Evolutionary conservation across 140 eudicot species (phyloP).

Genomic region (Oenanthe javanica): DNA sequence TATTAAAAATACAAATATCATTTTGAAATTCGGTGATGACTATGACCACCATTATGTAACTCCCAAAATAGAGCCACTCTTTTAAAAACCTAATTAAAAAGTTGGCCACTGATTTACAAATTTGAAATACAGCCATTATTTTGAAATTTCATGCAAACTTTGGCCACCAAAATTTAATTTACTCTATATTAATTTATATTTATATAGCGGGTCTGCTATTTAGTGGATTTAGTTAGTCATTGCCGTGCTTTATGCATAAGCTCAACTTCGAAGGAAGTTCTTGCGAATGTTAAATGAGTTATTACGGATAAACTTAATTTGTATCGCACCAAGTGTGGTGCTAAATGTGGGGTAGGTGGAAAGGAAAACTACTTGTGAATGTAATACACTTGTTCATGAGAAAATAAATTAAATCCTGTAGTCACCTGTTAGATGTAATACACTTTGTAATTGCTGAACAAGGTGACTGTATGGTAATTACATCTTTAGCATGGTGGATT

Average conservation of each 20-base stretch:
- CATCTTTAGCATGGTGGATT: background rate
- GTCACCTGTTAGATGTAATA: background rate
- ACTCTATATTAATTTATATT: background rate
- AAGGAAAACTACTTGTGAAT: background rate
- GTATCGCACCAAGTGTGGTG: background rate
- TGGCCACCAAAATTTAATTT: no score
- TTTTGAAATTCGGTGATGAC: no score
- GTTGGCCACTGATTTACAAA: no score
- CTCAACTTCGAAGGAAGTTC: background rate
- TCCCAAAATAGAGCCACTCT: no score
- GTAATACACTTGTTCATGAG: background rate
- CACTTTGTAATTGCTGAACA: background rate
- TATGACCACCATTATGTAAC: no score
- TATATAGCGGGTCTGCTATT: background rate
- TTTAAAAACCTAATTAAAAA: no score
- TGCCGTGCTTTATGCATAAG: background rate
- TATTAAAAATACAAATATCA: no score
- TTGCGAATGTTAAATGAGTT: background rate
- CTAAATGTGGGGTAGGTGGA: background rate
- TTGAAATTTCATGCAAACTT: no score
- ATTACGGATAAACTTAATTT: no score
- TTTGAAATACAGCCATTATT: no score
- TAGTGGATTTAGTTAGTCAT: background rate
- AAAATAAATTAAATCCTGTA: background rate
- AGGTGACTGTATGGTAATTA: background rate